These are phyloP conservation scores for Auricularia cornea DNA, from an alignment of 768 basidiomycete genomes.

Conservation along the genomic window DNA sequence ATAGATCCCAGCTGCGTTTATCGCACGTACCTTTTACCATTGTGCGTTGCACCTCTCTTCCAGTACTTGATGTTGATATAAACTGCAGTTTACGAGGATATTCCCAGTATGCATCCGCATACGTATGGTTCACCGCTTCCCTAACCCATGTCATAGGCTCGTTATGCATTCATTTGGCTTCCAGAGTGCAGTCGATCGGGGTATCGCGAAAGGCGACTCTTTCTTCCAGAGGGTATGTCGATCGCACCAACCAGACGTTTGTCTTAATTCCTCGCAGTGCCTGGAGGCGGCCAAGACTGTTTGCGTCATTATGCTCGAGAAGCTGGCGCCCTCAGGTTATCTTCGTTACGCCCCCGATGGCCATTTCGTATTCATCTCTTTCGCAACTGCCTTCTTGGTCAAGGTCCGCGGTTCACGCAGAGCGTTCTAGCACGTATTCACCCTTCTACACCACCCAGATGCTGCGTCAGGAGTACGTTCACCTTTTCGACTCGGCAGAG, in stretches of 20 bases:
- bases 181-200: conserved; percentile 70
- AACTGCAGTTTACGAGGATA: conserved; percentile 27
- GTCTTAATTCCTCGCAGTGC: conserved; percentile 37
- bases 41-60: conserved; percentile 39
- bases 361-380: conserved; percentile 71
- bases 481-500: conserved; percentile 7
- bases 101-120: conserved; percentile 31
- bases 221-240: conserved; percentile 60
- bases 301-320: conserved; percentile 55
- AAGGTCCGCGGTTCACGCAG: conserved; percentile 38
- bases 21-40: conserved; percentile 61
- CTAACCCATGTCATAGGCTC: no score
- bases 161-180: conserved; percentile 86
- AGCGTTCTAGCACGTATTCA: neutral
- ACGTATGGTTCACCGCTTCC: no score
- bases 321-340: conserved; percentile 60
- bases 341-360: conserved; percentile 76
- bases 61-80: conserved; percentile 4
- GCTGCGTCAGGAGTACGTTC: conserved; percentile 11
- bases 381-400: conserved; percentile 75
- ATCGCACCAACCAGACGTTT: neutral
- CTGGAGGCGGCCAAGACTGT: conserved; percentile 62
- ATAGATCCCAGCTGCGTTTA: conserved; percentile 52
- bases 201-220: conserved; percentile 53
- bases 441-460: neutral